Percentiles rank a stretch among this genome's conserved stretches.
Conservation (phyloP, 192 early-diverging fungal species). For the Podochytrium sp. region DNA sequence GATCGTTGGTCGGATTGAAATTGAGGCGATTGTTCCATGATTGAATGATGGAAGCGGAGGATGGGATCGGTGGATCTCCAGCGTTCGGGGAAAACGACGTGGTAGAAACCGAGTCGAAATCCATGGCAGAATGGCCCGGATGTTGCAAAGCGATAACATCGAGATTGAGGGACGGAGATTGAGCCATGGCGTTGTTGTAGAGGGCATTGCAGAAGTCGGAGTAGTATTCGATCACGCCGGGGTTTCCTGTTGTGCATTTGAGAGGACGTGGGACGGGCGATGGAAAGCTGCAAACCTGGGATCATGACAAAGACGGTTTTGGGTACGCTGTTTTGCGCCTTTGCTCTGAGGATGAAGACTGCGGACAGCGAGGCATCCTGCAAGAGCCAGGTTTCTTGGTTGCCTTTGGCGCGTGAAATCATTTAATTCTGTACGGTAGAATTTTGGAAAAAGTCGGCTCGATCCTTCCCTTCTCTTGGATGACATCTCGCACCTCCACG, state of each 20-base stretch:
- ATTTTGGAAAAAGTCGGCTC: too few relatives aligned
- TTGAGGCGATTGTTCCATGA: slow-evolving; percentile 6
- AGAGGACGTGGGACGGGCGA: neutral
- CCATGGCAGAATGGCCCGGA: slow-evolving; percentile 3
- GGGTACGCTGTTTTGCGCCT: neutral
- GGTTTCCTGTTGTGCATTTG: slow-evolving; percentile 63
- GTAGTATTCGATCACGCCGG: slow-evolving; percentile 83
- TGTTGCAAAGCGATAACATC: slow-evolving; percentile 15
- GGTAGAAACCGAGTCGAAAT: neutral
- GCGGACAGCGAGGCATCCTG: too few relatives aligned
- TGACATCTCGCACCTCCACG: too few relatives aligned
- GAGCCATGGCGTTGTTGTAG: slow-evolving; percentile 43
- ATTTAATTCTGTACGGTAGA: too few relatives aligned
- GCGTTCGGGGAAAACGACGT: slow-evolving; percentile 67
- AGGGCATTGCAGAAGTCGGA: slow-evolving; percentile 69
- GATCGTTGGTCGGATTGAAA: slow-evolving; percentile 26
- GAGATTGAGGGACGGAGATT: slow-evolving; percentile 9
- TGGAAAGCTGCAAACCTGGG: neutral
- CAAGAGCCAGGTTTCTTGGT: too few relatives aligned
- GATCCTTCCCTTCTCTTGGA: too few relatives aligned
- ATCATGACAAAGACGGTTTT: slow-evolving; percentile 28
- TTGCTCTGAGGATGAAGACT: too few relatives aligned
- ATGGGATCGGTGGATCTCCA: slow-evolving; percentile 67
- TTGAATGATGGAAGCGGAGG: neutral
- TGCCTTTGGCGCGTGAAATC: too few relatives aligned